Evolutionary conservation across 306 rosid species (phyloP).

Genomic region (Mimosa bimucronata): DNA sequence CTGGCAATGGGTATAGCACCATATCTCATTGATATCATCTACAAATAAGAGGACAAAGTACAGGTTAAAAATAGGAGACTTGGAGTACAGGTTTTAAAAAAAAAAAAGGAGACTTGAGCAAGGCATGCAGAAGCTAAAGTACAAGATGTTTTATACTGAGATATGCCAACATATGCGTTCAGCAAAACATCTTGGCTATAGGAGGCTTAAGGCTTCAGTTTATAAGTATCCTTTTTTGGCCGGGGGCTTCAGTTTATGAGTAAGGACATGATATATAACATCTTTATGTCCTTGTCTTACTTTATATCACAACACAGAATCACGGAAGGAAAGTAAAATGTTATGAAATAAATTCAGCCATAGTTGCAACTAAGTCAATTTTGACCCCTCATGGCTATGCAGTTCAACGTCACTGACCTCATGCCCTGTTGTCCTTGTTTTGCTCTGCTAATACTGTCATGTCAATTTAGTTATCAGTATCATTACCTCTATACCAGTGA

Average conservation of each 20-base stretch:
- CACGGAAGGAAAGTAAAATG: conserved; percentile 11
- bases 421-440: not conserved
- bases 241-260: not conserved
- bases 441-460: not conserved
- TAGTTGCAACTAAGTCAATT: conserved; percentile 13
- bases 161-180: not conserved
- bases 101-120: no score
- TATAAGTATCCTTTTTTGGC: not conserved
- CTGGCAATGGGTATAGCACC: conserved; percentile 89
- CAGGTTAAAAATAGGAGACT: not conserved
- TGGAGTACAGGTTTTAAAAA: not conserved
- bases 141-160: not conserved
- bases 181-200: not conserved
- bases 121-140: not conserved
- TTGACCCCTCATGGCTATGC: not conserved
- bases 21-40: conserved; percentile 99
- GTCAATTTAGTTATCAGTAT: conserved; percentile 2
- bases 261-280: not conserved
- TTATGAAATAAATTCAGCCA: not conserved
- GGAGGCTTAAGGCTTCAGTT: conserved; percentile 2
- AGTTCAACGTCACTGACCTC: conserved; percentile 13
- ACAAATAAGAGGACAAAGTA: conserved; percentile 29
- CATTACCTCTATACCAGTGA: not conserved
- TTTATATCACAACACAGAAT: not conserved
- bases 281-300: not conserved